phyloP scores from a whole-genome alignment of 2,329 filamentous ascomycete genomes.

The Huntiella decipiens region DNA sequence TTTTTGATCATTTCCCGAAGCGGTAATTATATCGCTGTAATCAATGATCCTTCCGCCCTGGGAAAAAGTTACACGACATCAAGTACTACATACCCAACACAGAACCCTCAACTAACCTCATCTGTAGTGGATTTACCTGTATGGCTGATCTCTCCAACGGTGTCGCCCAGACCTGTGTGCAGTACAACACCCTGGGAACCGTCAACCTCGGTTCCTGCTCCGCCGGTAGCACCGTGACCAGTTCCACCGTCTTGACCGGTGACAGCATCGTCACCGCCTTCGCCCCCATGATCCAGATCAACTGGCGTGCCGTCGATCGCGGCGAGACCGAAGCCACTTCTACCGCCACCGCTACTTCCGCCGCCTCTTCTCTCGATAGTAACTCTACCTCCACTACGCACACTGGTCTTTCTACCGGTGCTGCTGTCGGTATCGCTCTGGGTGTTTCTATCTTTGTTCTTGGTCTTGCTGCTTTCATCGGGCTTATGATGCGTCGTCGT shows the following conservation, averaged over 20 bases:
- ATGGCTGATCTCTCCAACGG: constrained; percentile 14
- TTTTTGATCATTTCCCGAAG: too few relatives aligned
- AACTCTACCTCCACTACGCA: constrained; percentile 1
- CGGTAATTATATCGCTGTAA: too few relatives aligned
- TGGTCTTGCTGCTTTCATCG: constrained; percentile 2
- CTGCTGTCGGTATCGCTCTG: constrained; percentile 13
- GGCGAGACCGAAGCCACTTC: constrained; percentile 7
- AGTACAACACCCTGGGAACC: constrained; percentile 11
- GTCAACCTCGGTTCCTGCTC: constrained; percentile 11
- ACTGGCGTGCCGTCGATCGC: constrained; percentile 14
- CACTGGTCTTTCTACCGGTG: constrained; percentile 9
- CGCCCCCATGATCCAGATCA: constrained; percentile 19
- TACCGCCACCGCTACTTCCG: not conserved
- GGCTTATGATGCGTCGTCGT: constrained; percentile 7
- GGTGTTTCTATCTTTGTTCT: constrained; percentile 12
- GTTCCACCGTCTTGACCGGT: constrained; percentile 3
- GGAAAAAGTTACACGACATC: too few relatives aligned
- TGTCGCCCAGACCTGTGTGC: constrained; percentile 11
- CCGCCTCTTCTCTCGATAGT: not conserved
- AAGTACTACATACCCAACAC: not conserved
- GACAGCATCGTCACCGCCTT: constrained; percentile 5
- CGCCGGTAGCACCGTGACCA: constrained; percentile 4
- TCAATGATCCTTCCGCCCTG: too few relatives aligned
- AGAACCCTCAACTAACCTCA: not conserved
- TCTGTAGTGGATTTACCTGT: constrained; percentile 12